phyloP scores from a whole-genome alignment of 2,329 filamentous ascomycete genomes.

The Chalaropsis ovoidea region DNA sequence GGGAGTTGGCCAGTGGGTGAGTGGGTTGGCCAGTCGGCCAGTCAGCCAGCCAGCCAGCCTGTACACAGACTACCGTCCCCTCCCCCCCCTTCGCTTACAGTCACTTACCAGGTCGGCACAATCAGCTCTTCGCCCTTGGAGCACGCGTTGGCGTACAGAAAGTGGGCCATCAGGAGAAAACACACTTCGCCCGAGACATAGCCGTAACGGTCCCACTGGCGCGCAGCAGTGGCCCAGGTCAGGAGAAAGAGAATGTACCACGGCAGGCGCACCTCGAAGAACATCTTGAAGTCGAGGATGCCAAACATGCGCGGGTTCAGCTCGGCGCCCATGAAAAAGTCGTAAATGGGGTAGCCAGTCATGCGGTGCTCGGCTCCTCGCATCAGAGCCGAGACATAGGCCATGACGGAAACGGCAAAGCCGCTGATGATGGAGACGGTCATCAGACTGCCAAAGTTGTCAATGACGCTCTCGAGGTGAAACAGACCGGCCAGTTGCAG shows the following conservation, averaged over 20 bases:
- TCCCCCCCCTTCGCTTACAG: background rate
- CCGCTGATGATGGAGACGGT: conserved; percentile 88
- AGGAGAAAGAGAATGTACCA: conserved; percentile 85
- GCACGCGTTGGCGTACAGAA: conserved; percentile 84
- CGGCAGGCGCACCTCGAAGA: conserved; percentile 83
- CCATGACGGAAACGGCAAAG: conserved; percentile 69
- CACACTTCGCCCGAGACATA: conserved; percentile 77
- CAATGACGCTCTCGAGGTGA: conserved; percentile 81
- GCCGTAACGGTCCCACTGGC: conserved; percentile 75
- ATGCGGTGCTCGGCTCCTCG: conserved; percentile 84
- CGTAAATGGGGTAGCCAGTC: conserved; percentile 75
- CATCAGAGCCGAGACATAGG: conserved; percentile 72
- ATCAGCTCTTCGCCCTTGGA: conserved; percentile 88
- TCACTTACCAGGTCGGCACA: conserved; percentile 58
- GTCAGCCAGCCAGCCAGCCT: background rate
- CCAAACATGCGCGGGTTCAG: conserved; percentile 81
- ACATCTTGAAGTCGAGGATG: conserved; percentile 91
- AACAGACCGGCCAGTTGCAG: conserved; percentile 79
- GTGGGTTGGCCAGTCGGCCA: conserved; percentile 15
- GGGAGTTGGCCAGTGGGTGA: too few species aligned
- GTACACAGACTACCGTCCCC: too few species aligned
- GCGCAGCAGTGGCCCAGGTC: conserved; percentile 62
- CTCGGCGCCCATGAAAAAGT: conserved; percentile 91
- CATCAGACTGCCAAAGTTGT: conserved; percentile 89
- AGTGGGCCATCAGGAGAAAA: conserved; percentile 82